Evolutionary conservation across 768 basidiomycete species (phyloP).

Genomic region (Lactarius indigo): DNA sequence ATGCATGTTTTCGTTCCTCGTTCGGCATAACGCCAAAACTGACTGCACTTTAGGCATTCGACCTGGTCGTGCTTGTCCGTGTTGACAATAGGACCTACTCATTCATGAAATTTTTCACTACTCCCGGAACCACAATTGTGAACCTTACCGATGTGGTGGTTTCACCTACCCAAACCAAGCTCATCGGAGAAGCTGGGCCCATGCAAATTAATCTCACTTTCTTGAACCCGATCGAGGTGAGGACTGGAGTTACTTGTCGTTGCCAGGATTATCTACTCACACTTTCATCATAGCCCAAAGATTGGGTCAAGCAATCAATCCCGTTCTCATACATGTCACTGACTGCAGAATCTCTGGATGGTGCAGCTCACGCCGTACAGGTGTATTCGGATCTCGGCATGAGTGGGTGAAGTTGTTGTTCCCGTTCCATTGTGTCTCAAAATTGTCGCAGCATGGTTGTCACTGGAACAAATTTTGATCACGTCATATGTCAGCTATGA

Average conservation of each 20-base stretch:
- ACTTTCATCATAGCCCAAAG: constrained; percentile 29
- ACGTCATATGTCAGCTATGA: too few species aligned
- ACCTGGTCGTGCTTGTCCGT: not conserved
- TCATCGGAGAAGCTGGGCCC: not conserved
- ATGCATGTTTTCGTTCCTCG: not conserved
- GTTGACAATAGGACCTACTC: not conserved
- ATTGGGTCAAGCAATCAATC: constrained; percentile 21
- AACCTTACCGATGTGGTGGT: constrained; percentile 11
- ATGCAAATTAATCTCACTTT: not conserved
- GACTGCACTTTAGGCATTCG: not conserved
- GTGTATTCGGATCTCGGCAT: constrained; percentile 39
- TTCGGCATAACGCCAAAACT: not conserved
- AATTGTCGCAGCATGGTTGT: not conserved
- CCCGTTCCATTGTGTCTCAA: not conserved
- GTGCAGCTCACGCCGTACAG: constrained; percentile 34
- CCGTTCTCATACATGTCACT: not conserved
- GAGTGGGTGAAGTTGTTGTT: constrained; percentile 27
- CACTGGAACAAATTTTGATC: not conserved
- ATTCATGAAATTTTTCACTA: not conserved
- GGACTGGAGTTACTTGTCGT: not conserved
- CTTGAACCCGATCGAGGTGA: not conserved
- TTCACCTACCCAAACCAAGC: not conserved
- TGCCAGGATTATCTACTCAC: not conserved
- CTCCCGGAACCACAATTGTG: not conserved
- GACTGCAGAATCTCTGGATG: constrained; percentile 30